These are phyloP conservation scores for Loxodes magnus DNA, from an alignment of 73 alveolate species.

Conservation along the genomic window DNA sequence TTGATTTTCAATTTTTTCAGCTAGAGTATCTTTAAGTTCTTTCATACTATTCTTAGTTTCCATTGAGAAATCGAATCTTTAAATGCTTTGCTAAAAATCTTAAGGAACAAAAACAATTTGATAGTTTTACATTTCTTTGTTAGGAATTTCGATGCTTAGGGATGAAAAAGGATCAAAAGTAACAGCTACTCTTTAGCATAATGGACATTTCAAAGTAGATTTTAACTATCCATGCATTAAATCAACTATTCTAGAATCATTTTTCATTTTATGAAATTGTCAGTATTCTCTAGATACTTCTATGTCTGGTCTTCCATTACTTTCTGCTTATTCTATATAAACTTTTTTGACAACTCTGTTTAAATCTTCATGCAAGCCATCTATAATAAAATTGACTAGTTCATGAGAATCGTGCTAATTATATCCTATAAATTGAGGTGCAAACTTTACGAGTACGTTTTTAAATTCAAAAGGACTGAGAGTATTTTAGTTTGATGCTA, in stretches of 20 bases:
- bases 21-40: not conserved
- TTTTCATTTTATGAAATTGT: constrained; percentile 62
- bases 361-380: constrained; percentile 60
- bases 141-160: constrained; percentile 73
- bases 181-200: constrained; percentile 45
- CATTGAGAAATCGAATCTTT: constrained; percentile 2
- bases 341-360: constrained; percentile 28
- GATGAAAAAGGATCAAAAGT: constrained; percentile 82
- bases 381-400: constrained; percentile 44
- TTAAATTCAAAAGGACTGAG: constrained; percentile 31
- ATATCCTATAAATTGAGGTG: constrained; percentile 24
- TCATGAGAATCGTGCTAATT: constrained; percentile 63
- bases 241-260: constrained; percentile 81
- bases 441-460: constrained; percentile 24
- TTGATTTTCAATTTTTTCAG: not conserved
- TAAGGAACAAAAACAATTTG: constrained; percentile 8
- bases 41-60: not conserved
- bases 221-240: constrained; percentile 88
- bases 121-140: constrained; percentile 16
- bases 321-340: constrained; percentile 52
- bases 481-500: constrained; percentile 33
- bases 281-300: constrained; percentile 77
- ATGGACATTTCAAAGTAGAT: constrained; percentile 65
- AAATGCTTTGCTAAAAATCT: not conserved
- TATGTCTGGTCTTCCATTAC: constrained; percentile 59